These are phyloP conservation scores for Colletotrichum gloeosporioides DNA, from an alignment of 2,329 filamentous ascomycete species.

Conservation along the genomic window DNA sequence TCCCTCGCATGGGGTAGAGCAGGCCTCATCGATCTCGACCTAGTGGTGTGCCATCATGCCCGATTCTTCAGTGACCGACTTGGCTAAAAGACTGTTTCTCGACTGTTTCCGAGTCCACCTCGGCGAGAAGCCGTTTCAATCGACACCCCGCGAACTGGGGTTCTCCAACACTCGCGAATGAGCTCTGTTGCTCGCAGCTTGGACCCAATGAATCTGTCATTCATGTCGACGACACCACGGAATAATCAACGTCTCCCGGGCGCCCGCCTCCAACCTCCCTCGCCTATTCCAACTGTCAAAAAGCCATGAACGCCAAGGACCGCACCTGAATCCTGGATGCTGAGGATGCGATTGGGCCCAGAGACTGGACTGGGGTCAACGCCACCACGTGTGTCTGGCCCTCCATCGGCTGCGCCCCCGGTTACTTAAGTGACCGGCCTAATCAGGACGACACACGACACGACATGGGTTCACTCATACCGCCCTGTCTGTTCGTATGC, in stretches of 20 bases:
- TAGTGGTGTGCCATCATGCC: not conserved
- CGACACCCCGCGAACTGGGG: not conserved
- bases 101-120: not conserved
- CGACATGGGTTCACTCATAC: not conserved
- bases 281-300: not conserved
- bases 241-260: not conserved
- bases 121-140: not conserved
- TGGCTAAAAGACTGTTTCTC: not conserved
- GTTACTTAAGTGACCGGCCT: not conserved
- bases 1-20: not conserved
- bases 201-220: slow-evolving; percentile 5
- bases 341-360: slow-evolving; percentile 14
- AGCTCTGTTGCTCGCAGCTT: not conserved
- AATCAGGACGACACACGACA: not conserved
- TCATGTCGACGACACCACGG: not conserved
- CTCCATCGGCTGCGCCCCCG: slow-evolving; percentile 5
- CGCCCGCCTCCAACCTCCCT: not conserved
- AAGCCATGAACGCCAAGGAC: not conserved
- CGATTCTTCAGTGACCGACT: not conserved
- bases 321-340: not conserved
- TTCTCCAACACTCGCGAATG: not conserved
- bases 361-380: not conserved
- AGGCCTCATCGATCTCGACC: not conserved
- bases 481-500: not conserved
- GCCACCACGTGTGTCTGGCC: not conserved